Percentiles rank a stretch among this genome's conserved stretches.
phyloP scores from a whole-genome alignment of 305 asterid genomes.

The Fraxinus angustifolia region DNA sequence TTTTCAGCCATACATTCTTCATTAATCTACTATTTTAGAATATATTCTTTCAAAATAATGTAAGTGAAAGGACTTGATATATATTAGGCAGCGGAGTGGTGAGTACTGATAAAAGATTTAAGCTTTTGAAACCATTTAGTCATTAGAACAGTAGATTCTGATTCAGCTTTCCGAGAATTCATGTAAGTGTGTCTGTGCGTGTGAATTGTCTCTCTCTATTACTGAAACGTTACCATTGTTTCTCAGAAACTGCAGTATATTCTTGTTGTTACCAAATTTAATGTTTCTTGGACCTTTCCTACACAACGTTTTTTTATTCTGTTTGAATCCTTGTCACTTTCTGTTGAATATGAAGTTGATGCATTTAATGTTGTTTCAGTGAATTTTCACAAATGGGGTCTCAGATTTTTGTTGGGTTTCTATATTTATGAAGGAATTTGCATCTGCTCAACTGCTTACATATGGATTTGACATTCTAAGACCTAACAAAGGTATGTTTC shows the following conservation, averaged over 20 bases:
- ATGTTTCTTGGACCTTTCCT: constrained; percentile 48
- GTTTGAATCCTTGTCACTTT: constrained; percentile 43
- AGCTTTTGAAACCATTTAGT: constrained; percentile 29
- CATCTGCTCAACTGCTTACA: background rate
- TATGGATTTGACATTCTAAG: constrained; percentile 14
- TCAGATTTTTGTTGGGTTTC: constrained; percentile 12
- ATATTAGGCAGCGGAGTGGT: background rate
- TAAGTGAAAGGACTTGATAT: background rate
- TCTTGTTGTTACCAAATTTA: constrained; percentile 43
- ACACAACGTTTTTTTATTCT: constrained; percentile 31
- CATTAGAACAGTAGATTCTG: constrained; percentile 20
- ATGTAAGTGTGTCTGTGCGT: constrained; percentile 6
- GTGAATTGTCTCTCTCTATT: constrained; percentile 17
- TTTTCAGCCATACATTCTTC: no score
- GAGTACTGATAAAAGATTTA: background rate
- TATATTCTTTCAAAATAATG: no score
- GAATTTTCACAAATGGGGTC: constrained; percentile 27
- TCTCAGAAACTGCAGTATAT: constrained; percentile 22
- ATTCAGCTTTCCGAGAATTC: constrained; percentile 32
- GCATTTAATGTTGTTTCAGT: constrained; percentile 53
- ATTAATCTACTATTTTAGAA: no score
- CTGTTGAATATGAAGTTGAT: constrained; percentile 42
- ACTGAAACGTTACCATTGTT: constrained; percentile 13
- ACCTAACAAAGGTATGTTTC: background rate
- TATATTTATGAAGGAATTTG: constrained; percentile 16